phyloP scores from a whole-genome alignment of 2,329 filamentous ascomycete genomes.

The Aspergillus spinulosporus region DNA sequence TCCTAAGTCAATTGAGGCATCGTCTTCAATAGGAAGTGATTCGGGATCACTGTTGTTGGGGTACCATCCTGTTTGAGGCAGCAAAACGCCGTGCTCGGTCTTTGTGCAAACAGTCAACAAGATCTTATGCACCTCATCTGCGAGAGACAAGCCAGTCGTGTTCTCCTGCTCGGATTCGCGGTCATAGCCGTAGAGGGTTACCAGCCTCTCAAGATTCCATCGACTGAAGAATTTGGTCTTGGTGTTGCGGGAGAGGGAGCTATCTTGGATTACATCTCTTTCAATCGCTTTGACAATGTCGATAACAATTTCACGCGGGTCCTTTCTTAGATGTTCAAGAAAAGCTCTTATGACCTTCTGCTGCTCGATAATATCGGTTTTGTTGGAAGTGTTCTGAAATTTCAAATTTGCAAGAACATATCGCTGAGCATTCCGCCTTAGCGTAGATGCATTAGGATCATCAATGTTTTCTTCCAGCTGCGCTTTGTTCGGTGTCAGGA shows the following conservation, averaged over 20 bases:
- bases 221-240: conserved; percentile 78
- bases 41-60: conserved; percentile 67
- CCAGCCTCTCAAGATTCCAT: conserved; percentile 69
- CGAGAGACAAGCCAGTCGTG: conserved; percentile 55
- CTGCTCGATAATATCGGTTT: conserved; percentile 79
- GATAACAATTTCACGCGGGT: conserved; percentile 71
- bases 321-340: conserved; percentile 74
- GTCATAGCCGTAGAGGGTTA: conserved; percentile 65
- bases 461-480: conserved; percentile 58
- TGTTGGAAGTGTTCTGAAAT: conserved; percentile 73
- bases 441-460: conserved; percentile 69
- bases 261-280: conserved; percentile 71
- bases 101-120: conserved; percentile 74
- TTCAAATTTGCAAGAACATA: conserved; percentile 79
- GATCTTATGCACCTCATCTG: conserved; percentile 72
- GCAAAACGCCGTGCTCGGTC: conserved; percentile 69
- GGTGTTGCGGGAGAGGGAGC: conserved; percentile 67
- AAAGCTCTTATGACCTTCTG: conserved; percentile 67
- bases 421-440: conserved; percentile 78
- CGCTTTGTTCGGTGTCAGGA: conserved; percentile 68
- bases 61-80: conserved; percentile 80
- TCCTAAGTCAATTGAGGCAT: conserved; percentile 60
- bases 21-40: conserved; percentile 47
- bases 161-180: conserved; percentile 48
- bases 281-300: conserved; percentile 74